phyloP scores from a whole-genome alignment of 768 basidiomycete species.

The Pleurotus djamor region DNA sequence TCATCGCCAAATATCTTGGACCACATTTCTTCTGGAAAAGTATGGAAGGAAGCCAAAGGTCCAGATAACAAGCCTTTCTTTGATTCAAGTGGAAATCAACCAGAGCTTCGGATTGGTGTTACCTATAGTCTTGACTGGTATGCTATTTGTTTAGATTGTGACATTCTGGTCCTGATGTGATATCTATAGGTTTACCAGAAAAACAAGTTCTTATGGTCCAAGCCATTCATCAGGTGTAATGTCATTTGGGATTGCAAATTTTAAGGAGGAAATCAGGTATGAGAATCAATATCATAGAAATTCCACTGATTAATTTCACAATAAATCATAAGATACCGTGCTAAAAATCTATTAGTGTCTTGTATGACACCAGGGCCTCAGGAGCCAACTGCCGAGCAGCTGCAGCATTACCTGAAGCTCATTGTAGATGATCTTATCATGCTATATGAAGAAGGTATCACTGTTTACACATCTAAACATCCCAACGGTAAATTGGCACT shows the following conservation, averaged over 20 bases:
- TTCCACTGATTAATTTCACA: too few species aligned
- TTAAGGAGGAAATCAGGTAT: conserved; percentile 11
- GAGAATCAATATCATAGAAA: too few species aligned
- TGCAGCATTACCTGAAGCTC: conserved; percentile 20
- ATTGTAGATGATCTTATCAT: conserved; percentile 24
- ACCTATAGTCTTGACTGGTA: conserved; percentile 17
- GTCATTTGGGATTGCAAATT: conserved; percentile 16
- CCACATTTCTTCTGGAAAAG: conserved; percentile 12
- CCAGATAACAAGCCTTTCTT: conserved; percentile 13
- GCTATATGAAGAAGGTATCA: conserved; percentile 21
- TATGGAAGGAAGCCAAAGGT: conserved; percentile 13
- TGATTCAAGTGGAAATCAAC: background rate
- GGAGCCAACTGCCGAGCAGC: conserved; percentile 21
- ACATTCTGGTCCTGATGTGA: background rate
- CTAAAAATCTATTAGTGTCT: conserved; percentile 17
- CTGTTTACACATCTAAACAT: conserved; percentile 9
- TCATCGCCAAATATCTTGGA: background rate
- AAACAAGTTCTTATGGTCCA: conserved; percentile 13
- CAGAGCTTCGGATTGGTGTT: conserved; percentile 15
- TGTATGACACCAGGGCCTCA: conserved; percentile 22
- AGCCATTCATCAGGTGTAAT: conserved; percentile 18
- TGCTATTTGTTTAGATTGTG: background rate
- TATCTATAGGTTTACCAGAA: conserved; percentile 11
- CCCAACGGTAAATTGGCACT: conserved; percentile 18
- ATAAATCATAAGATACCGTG: conserved; percentile 12